Base-by-base conservation (phyloP, 495 filamentous ascomycete genomes). In the Platismatia glauca region DNA sequence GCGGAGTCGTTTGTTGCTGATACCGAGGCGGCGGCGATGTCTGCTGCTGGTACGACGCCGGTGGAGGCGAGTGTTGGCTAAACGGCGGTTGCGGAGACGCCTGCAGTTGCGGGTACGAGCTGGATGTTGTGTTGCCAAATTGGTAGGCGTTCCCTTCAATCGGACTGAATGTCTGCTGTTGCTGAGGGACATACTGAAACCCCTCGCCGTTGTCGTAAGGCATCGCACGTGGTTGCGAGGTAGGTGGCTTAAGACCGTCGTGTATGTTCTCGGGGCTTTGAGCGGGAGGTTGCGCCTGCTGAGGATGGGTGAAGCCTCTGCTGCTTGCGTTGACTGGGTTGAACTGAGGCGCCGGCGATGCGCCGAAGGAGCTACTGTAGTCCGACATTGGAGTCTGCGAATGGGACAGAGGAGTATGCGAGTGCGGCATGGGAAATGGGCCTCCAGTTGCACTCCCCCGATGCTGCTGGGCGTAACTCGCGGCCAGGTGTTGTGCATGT, bases 221-320 rank as follows among this genome's bases (percentile, higher is more conserved):
- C 43, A 56, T 35, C 29, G 58, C 35, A 11, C 64, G 58, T 18
- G 65, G 67, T 22, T 67, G 62, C 6, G 67, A 69, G 12, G 59
- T 65, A 31, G 62, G 65, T 24, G 67, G 48, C 34, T 57, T 43
- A 31, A 58, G 39, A 7, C 59, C 59, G 29, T 29, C 55, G 20
- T 65, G 67, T 13, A 67, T 60, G n/a, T 59, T 62, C 35, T 67
- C 65, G 16, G 67, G 58, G 57, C 34, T 69, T 24, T 65, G 55
- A 9, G 35, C 55, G 20, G 55, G 59, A 24, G 50, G 15, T 11
- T 53, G 50, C 16, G 29, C 50, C 50, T 53, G 50, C 50, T 53
- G 50, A 53, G 55, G 41, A 48, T 53, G 55, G 35, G 44, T 44
- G 35, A 48, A 64, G 27, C 48, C 53, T 15, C 59, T 52, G 37